These are phyloP conservation scores for Penicillium mononematosum DNA, from an alignment of 495 filamentous ascomycete genomes.

Conservation along the genomic window DNA sequence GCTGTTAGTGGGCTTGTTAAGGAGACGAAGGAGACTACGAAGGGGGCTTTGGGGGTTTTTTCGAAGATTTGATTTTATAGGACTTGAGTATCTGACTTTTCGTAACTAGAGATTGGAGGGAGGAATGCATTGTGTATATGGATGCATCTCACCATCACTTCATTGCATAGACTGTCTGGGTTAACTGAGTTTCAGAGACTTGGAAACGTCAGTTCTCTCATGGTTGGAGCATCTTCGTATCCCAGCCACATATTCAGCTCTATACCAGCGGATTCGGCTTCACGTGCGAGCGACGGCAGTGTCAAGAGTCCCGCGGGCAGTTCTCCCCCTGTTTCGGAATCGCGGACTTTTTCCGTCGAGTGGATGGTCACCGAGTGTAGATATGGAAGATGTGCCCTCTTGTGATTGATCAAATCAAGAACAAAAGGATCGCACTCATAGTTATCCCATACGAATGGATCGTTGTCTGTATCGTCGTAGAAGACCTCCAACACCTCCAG, in stretches of 20 bases:
- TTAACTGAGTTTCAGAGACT: constrained; percentile 10
- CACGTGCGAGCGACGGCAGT: neutral
- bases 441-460: constrained; percentile 1
- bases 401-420: constrained; percentile 3
- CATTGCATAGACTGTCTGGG: neutral
- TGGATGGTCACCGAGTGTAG: neutral
- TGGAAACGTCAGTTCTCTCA: constrained; percentile 4
- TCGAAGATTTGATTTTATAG: constrained; percentile 56
- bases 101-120: neutral
- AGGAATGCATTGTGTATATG: neutral
- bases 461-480: constrained; percentile 17
- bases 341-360: neutral
- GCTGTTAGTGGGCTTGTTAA: constrained; percentile 73
- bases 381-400: neutral
- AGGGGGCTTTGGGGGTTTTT: constrained; percentile 60
- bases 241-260: constrained; percentile 3
- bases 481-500: constrained; percentile 20
- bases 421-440: neutral
- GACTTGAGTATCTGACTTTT: neutral
- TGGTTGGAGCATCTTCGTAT: neutral
- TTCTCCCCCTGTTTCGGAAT: neutral
- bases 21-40: constrained; percentile 67
- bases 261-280: constrained; percentile 1
- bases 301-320: neutral
- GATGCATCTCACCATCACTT: neutral